phyloP scores from a whole-genome alignment of 805 yeast species.

The Pichia sporocuriosa region DNA sequence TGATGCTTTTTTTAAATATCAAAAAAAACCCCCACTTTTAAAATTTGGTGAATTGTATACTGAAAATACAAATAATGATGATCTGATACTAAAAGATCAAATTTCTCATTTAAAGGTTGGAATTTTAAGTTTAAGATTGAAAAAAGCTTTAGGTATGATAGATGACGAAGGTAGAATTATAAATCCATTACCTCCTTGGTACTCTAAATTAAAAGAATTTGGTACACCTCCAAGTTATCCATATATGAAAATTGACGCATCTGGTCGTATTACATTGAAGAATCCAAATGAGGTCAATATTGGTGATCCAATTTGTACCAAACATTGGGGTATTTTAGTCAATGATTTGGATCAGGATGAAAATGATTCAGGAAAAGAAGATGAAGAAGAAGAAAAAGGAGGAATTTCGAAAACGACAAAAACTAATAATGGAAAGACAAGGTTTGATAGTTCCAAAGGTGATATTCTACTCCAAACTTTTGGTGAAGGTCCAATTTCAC shows the following conservation, averaged over 20 bases:
- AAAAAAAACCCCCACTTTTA: slow-evolving; percentile 62
- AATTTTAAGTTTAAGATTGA: slow-evolving; percentile 49
- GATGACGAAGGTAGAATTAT: slow-evolving; percentile 16
- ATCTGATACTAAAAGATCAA: slow-evolving; percentile 30
- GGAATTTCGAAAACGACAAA: slow-evolving; percentile 20
- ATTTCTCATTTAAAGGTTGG: slow-evolving; percentile 50
- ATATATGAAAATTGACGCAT: slow-evolving; percentile 42
- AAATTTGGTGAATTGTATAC: slow-evolving; percentile 71
- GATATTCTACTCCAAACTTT: slow-evolving; percentile 26
- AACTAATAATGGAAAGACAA: slow-evolving; percentile 6
- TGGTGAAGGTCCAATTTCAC: slow-evolving; percentile 15
- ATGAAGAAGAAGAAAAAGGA: slow-evolving; percentile 28
- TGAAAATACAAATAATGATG: slow-evolving; percentile 51
- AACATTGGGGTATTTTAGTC: slow-evolving; percentile 27
- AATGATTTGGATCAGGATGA: slow-evolving; percentile 35
- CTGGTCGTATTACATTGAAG: slow-evolving; percentile 30
- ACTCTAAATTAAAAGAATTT: slow-evolving; percentile 51
- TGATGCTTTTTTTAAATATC: slow-evolving; percentile 81
- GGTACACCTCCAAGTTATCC: slow-evolving; percentile 87
- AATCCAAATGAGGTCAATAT: slow-evolving; percentile 11
- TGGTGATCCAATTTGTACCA: slow-evolving; percentile 4
- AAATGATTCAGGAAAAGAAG: slow-evolving; percentile 27
- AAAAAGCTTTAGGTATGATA: slow-evolving; percentile 62
- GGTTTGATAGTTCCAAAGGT: slow-evolving; percentile 25
- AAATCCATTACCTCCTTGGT: slow-evolving; percentile 70